phyloP scores from a whole-genome alignment of 768 basidiomycete species.

The Psilocybe cubensis region DNA sequence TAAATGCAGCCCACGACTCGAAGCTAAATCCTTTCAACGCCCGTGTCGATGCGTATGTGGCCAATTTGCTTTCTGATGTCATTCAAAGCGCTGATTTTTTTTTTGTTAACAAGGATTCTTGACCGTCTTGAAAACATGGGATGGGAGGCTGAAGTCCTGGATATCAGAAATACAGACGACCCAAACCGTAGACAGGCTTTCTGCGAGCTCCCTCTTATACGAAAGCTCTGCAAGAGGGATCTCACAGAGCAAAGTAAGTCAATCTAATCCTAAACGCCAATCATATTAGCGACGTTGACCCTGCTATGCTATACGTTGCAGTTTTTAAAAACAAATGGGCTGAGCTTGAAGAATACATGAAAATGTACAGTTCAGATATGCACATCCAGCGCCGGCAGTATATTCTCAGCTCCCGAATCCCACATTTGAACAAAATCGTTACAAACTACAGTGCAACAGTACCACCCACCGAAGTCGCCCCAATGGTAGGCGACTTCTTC shows the following conservation, averaged over 20 bases:
- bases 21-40: too few relatives aligned
- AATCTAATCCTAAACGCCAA: background rate
- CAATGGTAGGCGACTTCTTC: background rate
- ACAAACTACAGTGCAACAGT: background rate
- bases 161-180: background rate
- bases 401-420: background rate
- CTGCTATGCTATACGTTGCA: background rate
- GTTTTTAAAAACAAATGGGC: background rate
- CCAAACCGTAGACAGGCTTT: background rate
- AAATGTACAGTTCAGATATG: background rate
- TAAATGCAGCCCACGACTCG: too few relatives aligned
- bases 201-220: background rate
- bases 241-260: constrained; percentile 12
- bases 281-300: background rate
- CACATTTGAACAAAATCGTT: background rate
- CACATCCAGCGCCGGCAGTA: background rate
- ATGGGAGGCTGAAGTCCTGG: constrained; percentile 13
- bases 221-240: constrained; percentile 9
- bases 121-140: constrained; percentile 6
- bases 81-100: background rate
- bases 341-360: constrained; percentile 1
- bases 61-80: background rate
- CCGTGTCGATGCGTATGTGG: constrained; percentile 3
- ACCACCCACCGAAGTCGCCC: background rate
- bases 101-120: constrained; percentile 5